phyloP scores from a whole-genome alignment of 2,329 filamentous ascomycete species.

The Aureobasidium subglaciale region DNA sequence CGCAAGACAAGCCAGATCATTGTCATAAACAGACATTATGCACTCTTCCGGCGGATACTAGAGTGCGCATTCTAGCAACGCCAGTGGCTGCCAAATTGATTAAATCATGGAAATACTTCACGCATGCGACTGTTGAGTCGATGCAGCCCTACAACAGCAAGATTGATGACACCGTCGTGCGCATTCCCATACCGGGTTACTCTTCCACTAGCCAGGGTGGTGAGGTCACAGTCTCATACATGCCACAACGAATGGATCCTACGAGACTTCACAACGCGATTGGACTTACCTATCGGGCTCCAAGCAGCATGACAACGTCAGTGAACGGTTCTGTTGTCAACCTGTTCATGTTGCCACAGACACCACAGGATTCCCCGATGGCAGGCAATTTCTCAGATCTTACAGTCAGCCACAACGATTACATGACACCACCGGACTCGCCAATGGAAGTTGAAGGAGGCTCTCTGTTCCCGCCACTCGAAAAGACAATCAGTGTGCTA shows the following conservation, averaged over 20 bases:
- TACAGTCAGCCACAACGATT: not conserved
- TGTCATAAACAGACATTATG: slow-evolving; percentile 63
- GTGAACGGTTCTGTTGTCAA: slow-evolving; percentile 30
- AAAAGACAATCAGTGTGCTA: slow-evolving; percentile 51
- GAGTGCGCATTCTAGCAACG: slow-evolving; percentile 59
- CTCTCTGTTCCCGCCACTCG: slow-evolving; percentile 28
- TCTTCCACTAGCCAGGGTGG: slow-evolving; percentile 49
- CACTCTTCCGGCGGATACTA: slow-evolving; percentile 50
- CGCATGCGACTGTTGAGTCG: slow-evolving; percentile 38
- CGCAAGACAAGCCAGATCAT: slow-evolving; percentile 60
- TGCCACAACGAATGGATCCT: slow-evolving; percentile 54
- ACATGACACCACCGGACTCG: not conserved
- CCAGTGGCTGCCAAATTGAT: slow-evolving; percentile 59
- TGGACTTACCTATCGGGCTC: slow-evolving; percentile 64
- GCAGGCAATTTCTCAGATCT: not conserved
- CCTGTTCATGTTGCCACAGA: slow-evolving; percentile 30
- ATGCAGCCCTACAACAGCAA: slow-evolving; percentile 38
- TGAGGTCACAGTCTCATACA: slow-evolving; percentile 64
- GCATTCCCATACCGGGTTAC: slow-evolving; percentile 49
- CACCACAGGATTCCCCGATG: slow-evolving; percentile 16
- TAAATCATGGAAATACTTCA: slow-evolving; percentile 61
- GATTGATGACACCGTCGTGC: slow-evolving; percentile 34
- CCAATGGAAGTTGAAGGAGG: slow-evolving; percentile 18
- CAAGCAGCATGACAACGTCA: slow-evolving; percentile 35
- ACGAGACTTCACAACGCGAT: slow-evolving; percentile 59